Conservation (phyloP, 2,329 filamentous ascomycete species). For the Hyphodiscus sp. region DNA sequence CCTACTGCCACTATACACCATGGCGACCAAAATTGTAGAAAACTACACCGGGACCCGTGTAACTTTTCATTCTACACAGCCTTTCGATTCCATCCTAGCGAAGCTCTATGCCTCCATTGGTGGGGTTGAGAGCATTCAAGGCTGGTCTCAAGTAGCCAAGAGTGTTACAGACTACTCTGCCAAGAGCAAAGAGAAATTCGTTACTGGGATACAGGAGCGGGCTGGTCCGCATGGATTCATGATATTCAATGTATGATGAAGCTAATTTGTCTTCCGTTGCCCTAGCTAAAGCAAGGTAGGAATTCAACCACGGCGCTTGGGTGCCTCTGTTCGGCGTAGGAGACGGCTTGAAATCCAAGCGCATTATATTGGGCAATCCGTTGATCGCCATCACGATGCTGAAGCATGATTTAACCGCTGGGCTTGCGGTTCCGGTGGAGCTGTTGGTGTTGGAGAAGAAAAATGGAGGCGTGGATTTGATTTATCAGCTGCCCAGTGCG, state of each 20-base stretch:
- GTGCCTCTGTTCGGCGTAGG: constrained; percentile 13
- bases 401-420: constrained; percentile 13
- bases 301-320: constrained; percentile 20
- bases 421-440: constrained; percentile 20
- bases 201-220: background rate
- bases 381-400: constrained; percentile 22
- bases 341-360: constrained; percentile 9
- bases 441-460: constrained; percentile 15
- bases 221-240: constrained; percentile 20
- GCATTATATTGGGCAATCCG: constrained; percentile 22
- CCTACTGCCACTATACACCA: background rate
- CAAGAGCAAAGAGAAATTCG: constrained; percentile 8
- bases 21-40: background rate
- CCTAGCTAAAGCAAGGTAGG: constrained; percentile 5
- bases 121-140: background rate
- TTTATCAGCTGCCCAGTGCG: constrained; percentile 16
- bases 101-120: constrained; percentile 19
- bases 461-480: constrained; percentile 13
- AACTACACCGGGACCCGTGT: constrained; percentile 4
- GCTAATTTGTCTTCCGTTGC: background rate
- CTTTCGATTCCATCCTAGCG: constrained; percentile 8
- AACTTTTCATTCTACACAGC: constrained; percentile 5
- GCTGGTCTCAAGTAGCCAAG: constrained; percentile 4
- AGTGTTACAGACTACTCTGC: constrained; percentile 4
- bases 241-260: constrained; percentile 11